Evolutionary conservation across 345 rosid genomes (phyloP).

Genomic region (Euphorbia tirucalli): DNA sequence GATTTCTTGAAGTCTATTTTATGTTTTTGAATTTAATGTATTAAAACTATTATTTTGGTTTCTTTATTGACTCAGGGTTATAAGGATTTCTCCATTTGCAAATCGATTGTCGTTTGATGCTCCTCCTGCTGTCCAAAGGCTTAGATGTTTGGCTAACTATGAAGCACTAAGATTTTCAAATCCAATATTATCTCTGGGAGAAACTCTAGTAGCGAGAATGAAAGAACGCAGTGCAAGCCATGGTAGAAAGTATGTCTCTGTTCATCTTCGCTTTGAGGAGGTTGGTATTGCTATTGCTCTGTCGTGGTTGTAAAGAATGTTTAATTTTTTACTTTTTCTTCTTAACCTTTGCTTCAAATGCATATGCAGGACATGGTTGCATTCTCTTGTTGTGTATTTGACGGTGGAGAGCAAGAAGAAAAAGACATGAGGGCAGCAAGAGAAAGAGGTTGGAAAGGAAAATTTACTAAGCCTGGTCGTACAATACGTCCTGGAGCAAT

Average conservation of each 20-base stretch:
- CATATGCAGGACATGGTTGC: constrained; percentile 95
- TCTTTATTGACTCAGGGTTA: constrained; percentile 56
- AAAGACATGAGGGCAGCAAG: constrained; percentile 88
- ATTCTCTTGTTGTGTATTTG: constrained; percentile 97
- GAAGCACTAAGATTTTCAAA: constrained; percentile 77
- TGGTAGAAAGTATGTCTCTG: constrained; percentile 84
- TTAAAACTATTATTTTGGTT: constrained; percentile 10
- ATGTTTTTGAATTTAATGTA: constrained; percentile 4
- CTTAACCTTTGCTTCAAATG: constrained; percentile 14
- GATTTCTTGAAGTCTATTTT: background rate
- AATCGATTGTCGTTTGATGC: constrained; percentile 95
- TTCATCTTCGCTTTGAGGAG: constrained; percentile 99
- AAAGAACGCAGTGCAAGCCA: constrained; percentile 75
- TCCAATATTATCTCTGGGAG: constrained; percentile 74
- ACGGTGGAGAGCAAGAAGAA: constrained; percentile 87
- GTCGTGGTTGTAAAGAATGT: background rate
- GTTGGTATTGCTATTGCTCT: constrained; percentile 43
- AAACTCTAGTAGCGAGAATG: constrained; percentile 88
- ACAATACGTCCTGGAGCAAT: constrained; percentile 95
- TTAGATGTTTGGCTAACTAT: constrained; percentile 92
- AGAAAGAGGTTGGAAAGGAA: constrained; percentile 98
- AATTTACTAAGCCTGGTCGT: constrained; percentile 96
- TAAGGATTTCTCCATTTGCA: constrained; percentile 98
- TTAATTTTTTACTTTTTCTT: background rate
- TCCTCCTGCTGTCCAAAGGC: constrained; percentile 86